Evolutionary conservation across 148 eudicot genomes (phyloP).

Genomic region (Chenopodium album): DNA sequence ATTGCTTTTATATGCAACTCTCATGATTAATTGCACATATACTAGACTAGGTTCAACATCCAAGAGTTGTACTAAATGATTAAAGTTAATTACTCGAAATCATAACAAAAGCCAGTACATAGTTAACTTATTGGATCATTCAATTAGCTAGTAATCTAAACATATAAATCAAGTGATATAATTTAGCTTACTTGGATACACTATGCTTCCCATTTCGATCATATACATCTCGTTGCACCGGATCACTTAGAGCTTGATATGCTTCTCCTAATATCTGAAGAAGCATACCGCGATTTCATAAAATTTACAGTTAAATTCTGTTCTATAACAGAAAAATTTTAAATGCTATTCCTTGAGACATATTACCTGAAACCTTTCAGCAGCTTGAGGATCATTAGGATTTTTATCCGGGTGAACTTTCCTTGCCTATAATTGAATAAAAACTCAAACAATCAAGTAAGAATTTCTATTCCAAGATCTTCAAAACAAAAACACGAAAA

Average conservation of each 20-base stretch:
- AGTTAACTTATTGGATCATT: neutral
- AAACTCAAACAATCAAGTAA: neutral
- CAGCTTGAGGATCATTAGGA: slow-evolving; percentile 87
- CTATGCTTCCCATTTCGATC: slow-evolving; percentile 78
- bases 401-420: slow-evolving; percentile 96
- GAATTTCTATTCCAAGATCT: slow-evolving; percentile 4
- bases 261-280: slow-evolving; percentile 85
- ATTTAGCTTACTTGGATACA: slow-evolving; percentile 62
- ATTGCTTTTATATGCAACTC: neutral
- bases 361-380: slow-evolving; percentile 85
- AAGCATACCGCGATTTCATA: slow-evolving; percentile 3
- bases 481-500: neutral
- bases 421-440: slow-evolving; percentile 51
- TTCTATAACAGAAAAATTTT: too few relatives aligned
- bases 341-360: neutral
- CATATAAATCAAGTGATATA: neutral
- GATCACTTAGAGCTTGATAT: slow-evolving; percentile 88
- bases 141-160: neutral
- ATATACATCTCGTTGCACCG: slow-evolving; percentile 74
- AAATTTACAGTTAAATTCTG: too few relatives aligned
- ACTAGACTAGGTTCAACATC: neutral
- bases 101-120: neutral
- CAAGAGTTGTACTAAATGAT: too few relatives aligned
- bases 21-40: neutral
- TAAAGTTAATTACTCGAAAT: neutral